These are phyloP conservation scores for Cercospora zeae-maydis DNA, from an alignment of 2,329 filamentous ascomycete genomes.

Conservation along the genomic window DNA sequence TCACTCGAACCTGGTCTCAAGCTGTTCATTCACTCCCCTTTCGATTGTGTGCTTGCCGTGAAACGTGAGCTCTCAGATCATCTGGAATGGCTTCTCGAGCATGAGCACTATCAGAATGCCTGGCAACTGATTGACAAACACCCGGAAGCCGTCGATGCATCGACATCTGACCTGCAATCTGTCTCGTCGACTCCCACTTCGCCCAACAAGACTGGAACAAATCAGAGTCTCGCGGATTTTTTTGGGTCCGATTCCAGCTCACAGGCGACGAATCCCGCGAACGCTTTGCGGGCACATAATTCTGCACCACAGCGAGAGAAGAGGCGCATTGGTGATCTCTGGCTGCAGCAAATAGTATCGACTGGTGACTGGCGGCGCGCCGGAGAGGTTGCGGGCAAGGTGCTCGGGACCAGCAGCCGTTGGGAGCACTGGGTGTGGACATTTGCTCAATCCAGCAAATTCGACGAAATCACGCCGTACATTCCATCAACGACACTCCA, in stretches of 20 bases:
- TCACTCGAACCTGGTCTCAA: conserved; percentile 61
- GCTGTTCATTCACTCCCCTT: conserved; percentile 93
- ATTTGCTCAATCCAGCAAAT: conserved; percentile 79
- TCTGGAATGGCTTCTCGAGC: conserved; percentile 78
- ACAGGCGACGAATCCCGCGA: conserved; percentile 39
- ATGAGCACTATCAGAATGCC: conserved; percentile 74
- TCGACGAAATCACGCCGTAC: conserved; percentile 83
- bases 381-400: conserved; percentile 75
- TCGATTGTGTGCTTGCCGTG: conserved; percentile 90
- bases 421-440: conserved; percentile 98
- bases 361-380: conserved; percentile 72
- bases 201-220: conserved; percentile 41
- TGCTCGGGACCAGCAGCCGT: conserved; percentile 70
- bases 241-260: conserved; percentile 62
- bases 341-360: conserved; percentile 81
- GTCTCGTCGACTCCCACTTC: conserved; percentile 40
- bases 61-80: conserved; percentile 84
- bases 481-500: conserved; percentile 75
- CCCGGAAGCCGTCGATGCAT: conserved; percentile 61
- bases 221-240: conserved; percentile 34
- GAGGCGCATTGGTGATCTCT: conserved; percentile 82
- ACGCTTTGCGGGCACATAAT: conserved; percentile 41
- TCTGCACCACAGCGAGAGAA: conserved; percentile 76
- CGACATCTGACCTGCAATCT: conserved; percentile 37
- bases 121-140: conserved; percentile 89